A percentile compares a stretch with the other conserved stretches of the same genome.
Conservation (phyloP, 1,284 basidiomycete genomes). For the Puccinia polysora region DNA sequence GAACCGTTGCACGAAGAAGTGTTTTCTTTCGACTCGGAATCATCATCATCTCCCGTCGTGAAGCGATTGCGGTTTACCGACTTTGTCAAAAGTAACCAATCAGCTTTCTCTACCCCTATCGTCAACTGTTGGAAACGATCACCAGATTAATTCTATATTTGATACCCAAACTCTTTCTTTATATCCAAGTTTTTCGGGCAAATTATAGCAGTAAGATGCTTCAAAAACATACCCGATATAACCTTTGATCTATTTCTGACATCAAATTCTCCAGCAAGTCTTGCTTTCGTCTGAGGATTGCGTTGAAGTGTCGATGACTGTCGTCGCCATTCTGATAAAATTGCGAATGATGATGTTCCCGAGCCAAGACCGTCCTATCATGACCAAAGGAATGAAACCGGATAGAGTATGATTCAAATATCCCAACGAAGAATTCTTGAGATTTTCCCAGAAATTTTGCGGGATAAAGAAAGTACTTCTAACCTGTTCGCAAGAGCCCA, state of each 20-base stretch:
- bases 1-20: slow-evolving; percentile 16
- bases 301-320: slow-evolving; percentile 33
- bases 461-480: not conserved
- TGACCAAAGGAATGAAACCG: not conserved
- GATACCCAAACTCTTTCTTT: not conserved
- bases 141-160: not conserved
- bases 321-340: slow-evolving; percentile 35
- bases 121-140: slow-evolving; percentile 9
- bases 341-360: slow-evolving; percentile 38
- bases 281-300: slow-evolving; percentile 15
- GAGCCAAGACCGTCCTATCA: slow-evolving; percentile 25
- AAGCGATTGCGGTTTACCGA: not conserved
- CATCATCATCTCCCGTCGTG: not conserved
- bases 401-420: not conserved
- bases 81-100: slow-evolving; percentile 18
- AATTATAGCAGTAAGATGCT: not conserved
- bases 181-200: not conserved
- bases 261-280: slow-evolving; percentile 31
- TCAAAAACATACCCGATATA: slow-evolving; percentile 24
- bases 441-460: not conserved
- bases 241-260: slow-evolving; percentile 31
- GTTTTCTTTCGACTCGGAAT: slow-evolving; percentile 3
- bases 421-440: not conserved
- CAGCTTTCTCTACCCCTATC: slow-evolving; percentile 9
- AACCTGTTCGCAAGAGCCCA: slow-evolving; percentile 38